Percentiles rank a stretch among this genome's conserved stretches.
phyloP scores from a whole-genome alignment of 768 basidiomycete genomes.

The Termitomyces sp. region DNA sequence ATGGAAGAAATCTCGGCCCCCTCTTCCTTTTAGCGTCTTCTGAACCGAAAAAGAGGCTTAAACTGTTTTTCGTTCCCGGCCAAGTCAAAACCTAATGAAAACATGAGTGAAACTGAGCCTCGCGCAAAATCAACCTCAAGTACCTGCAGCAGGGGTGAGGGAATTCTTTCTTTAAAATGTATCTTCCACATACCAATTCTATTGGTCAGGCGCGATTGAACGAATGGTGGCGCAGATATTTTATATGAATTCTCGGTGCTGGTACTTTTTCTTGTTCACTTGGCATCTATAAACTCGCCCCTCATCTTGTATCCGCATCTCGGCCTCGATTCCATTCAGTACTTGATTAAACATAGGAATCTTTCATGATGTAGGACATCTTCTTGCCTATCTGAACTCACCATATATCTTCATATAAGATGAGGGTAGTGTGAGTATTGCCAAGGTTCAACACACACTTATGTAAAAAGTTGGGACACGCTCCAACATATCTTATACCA shows the following conservation, averaged over 20 bases:
- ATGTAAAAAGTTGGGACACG: constrained; percentile 56
- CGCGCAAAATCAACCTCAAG: neutral
- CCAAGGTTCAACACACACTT: constrained; percentile 32
- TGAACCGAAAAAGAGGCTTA: constrained; percentile 54
- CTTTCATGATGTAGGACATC: constrained; percentile 56
- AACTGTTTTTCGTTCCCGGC: constrained; percentile 69
- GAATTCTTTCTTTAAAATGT: constrained; percentile 71
- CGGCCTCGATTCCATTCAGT: constrained; percentile 45
- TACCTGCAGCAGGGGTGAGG: constrained; percentile 71
- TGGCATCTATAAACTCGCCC: constrained; percentile 65
- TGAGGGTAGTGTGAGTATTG: constrained; percentile 4
- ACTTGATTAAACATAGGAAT: constrained; percentile 49
- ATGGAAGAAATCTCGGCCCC: constrained; percentile 69
- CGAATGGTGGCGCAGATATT: constrained; percentile 69
- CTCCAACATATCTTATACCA: constrained; percentile 68
- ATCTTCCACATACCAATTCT: constrained; percentile 68
- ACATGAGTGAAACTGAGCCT: neutral
- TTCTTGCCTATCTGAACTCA: constrained; percentile 48
- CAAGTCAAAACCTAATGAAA: constrained; percentile 61
- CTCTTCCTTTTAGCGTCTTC: constrained; percentile 47
- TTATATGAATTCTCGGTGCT: constrained; percentile 25
- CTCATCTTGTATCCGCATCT: constrained; percentile 45
- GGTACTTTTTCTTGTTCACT: constrained; percentile 5
- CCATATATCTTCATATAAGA: constrained; percentile 40
- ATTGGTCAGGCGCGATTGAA: constrained; percentile 44